Evolutionary conservation across 225 moss, liverwort and hornwort species (phyloP).

Genomic region (Straminergon stramineum): DNA sequence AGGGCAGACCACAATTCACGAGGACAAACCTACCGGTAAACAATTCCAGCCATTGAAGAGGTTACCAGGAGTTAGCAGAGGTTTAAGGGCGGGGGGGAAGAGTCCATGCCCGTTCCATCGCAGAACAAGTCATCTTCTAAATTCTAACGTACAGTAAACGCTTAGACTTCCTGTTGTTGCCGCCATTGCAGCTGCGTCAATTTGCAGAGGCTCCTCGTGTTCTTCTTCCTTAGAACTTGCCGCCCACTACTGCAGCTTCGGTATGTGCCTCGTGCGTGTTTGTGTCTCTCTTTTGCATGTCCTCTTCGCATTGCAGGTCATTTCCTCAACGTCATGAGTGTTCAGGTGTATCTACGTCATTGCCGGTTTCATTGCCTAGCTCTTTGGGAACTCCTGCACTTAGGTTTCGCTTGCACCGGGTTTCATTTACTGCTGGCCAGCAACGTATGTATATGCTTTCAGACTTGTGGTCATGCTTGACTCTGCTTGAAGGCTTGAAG

Average conservation of each 20-base stretch:
- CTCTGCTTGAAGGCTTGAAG: neutral
- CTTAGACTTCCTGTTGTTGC: neutral
- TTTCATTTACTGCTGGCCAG: neutral
- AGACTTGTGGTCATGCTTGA: neutral
- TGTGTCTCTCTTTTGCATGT: neutral
- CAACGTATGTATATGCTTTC: neutral
- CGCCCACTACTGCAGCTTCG: neutral
- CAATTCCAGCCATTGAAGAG: neutral
- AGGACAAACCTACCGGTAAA: neutral
- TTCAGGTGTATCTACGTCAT: neutral
- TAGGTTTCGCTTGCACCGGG: neutral
- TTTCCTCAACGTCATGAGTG: neutral
- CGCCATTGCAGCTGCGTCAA: neutral
- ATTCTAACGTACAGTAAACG: neutral
- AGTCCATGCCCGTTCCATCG: neutral
- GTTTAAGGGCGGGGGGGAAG: neutral
- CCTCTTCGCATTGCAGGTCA: neutral
- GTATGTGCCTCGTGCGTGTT: neutral
- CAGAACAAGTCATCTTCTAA: constrained; percentile 3
- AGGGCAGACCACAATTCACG: neutral
- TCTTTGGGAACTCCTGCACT: neutral
- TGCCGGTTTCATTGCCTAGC: neutral
- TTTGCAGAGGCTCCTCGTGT: neutral
- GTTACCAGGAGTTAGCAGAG: neutral
- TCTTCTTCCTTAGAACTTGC: neutral